Base-by-base conservation (phyloP, 345 rosid genomes). In the Salix caprea region DNA sequence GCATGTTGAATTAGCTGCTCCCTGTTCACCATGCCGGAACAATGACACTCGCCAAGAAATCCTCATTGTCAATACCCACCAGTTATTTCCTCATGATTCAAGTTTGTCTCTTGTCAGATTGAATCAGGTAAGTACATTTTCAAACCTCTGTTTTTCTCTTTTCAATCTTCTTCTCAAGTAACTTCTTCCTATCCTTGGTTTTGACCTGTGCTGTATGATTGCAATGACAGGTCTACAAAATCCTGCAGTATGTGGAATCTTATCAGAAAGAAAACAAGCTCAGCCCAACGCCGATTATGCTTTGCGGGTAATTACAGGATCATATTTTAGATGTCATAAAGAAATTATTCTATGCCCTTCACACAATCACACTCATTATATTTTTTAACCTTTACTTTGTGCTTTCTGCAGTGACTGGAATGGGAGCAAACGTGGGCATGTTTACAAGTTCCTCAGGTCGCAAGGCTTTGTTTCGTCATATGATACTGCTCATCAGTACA, bases 1-100 rank as follows among this genome's bases (percentile, higher is more conserved):
- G 68, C 99, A 91, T 54, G 94, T 95, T 77, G 88, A 91, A 83
- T 85, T 92, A 67, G 82, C 85, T 68, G 18, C 82, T 14, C 91
- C 96, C 9, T 81, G 82, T 71, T 82, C 88, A 18, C 81, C 74
- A 56, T 77, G 80, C 77, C 78, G 80, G 37, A 84, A 83, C 56
- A 44, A 36, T 12, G 76, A 73, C 24, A 69, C 71, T 39, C 60
- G 72, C 16, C 84, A 77, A 65, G 84, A 81, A 65, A 68, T 81
- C 39, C 72, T 81, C 18, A 81, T 81, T 23, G 84, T 81, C 50
- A 81, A 81, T 71, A 81, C 84, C 8, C 84, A 81, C 69, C 74
- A 77, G 80, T 56, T 81, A 62, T 81, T 81, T 65, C 84, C 84
- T 39, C 84, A 81, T 69, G 77, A 81, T 73, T 81, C 84, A 46